Conservation (phyloP, 345 rosid species). For the Gossypium stocksii region DNA sequence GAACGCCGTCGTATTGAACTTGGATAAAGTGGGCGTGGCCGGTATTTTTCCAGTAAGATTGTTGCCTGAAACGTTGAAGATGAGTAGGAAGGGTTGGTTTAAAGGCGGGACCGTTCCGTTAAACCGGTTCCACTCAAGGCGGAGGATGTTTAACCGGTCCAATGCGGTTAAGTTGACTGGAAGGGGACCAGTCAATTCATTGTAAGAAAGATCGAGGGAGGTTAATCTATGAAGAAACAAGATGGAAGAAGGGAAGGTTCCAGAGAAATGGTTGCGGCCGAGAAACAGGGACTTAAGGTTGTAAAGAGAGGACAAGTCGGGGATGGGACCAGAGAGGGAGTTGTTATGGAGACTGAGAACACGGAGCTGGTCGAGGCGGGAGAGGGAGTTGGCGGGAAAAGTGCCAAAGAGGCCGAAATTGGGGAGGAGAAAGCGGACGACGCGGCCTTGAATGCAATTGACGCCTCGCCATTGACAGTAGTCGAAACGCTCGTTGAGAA, state of each 20-base stretch:
- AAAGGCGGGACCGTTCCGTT: slow-evolving; percentile 68
- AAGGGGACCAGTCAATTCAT: slow-evolving; percentile 52
- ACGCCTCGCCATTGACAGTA: slow-evolving; percentile 96
- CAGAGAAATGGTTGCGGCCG: slow-evolving; percentile 56
- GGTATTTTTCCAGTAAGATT: slow-evolving; percentile 72
- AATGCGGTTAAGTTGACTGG: slow-evolving; percentile 46
- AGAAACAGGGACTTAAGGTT: slow-evolving; percentile 68
- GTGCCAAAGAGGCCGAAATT: slow-evolving; percentile 59
- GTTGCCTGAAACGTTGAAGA: slow-evolving; percentile 72
- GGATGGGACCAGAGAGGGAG: slow-evolving; percentile 78
- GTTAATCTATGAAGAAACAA: slow-evolving; percentile 54
- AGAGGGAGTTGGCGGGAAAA: slow-evolving; percentile 53
- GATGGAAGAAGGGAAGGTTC: slow-evolving; percentile 65
- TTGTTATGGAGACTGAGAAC: slow-evolving; percentile 68
- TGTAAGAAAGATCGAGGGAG: slow-evolving; percentile 52
- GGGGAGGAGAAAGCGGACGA: slow-evolving; percentile 62
- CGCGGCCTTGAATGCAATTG: slow-evolving; percentile 72
- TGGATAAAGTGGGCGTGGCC: slow-evolving; percentile 51
- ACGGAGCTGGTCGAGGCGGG: slow-evolving; percentile 92
- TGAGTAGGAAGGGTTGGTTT: slow-evolving; percentile 49
- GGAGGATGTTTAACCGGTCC: slow-evolving; percentile 53
- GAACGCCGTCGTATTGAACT: slow-evolving; percentile 60
- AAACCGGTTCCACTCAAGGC: slow-evolving; percentile 61
- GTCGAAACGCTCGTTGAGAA: slow-evolving; percentile 76
- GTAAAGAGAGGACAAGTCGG: slow-evolving; percentile 73